These are phyloP conservation scores for Diplodia scrobiculata DNA, from an alignment of 2,329 filamentous ascomycete species.

Conservation along the genomic window DNA sequence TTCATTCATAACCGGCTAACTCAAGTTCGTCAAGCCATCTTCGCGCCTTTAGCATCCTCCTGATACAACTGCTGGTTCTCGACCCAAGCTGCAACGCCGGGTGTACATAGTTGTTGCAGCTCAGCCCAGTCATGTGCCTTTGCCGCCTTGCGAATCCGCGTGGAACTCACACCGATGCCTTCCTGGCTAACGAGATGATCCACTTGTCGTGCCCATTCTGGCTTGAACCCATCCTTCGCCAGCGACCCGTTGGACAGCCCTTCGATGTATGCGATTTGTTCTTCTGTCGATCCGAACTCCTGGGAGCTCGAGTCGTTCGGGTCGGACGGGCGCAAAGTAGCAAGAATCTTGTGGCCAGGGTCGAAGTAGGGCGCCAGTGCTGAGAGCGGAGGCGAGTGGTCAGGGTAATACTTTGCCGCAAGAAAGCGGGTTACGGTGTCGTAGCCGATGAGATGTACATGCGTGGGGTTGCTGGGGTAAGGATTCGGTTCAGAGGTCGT, in stretches of 20 bases:
- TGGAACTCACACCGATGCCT: constrained; percentile 55
- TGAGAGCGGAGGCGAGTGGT: constrained; percentile 50
- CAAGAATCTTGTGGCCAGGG: constrained; percentile 60
- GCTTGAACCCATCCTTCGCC: constrained; percentile 57
- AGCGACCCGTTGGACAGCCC: constrained; percentile 53
- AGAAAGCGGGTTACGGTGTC: constrained; percentile 75
- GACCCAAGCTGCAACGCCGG: constrained; percentile 62
- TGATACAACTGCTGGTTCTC: constrained; percentile 59
- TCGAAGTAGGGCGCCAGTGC: constrained; percentile 66
- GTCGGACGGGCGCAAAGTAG: constrained; percentile 60
- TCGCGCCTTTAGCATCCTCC: constrained; percentile 42
- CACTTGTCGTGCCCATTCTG: constrained; percentile 50
- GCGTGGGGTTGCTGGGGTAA: constrained; percentile 47
- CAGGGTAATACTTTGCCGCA: constrained; percentile 69
- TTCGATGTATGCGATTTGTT: constrained; percentile 60
- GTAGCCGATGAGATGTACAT: constrained; percentile 72
- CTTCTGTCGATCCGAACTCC: constrained; percentile 60
- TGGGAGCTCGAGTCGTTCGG: constrained; percentile 49
- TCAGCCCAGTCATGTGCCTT: constrained; percentile 51
- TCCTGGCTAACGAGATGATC: constrained; percentile 20
- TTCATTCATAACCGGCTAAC: background rate
- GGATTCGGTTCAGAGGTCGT: constrained; percentile 42
- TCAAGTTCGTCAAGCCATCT: constrained; percentile 39
- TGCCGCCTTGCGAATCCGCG: constrained; percentile 63
- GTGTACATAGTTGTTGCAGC: constrained; percentile 59